phyloP scores from a whole-genome alignment of 1,284 basidiomycete genomes.

The Puccinia coronata region DNA sequence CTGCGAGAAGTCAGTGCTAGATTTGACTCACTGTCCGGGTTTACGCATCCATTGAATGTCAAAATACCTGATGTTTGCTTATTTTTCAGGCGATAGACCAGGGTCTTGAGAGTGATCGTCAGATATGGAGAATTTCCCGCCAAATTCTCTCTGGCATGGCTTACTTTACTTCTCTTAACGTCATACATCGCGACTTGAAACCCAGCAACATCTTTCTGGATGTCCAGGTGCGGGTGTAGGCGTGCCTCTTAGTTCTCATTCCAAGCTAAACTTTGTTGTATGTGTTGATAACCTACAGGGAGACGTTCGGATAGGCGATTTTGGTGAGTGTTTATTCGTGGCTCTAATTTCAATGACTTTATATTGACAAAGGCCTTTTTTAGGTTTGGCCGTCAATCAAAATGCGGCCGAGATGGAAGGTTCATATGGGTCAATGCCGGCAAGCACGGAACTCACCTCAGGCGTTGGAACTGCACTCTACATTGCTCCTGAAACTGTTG shows the following conservation, averaged over 20 bases:
- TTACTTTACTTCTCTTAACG: conserved; percentile 83
- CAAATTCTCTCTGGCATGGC: conserved; percentile 90
- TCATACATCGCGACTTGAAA: conserved; percentile 92
- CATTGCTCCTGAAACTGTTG: conserved; percentile 78
- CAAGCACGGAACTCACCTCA: conserved; percentile 71
- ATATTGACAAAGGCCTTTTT: background rate
- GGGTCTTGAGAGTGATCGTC: conserved; percentile 72
- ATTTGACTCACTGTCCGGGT: background rate
- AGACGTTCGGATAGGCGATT: conserved; percentile 92
- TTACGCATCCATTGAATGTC: background rate
- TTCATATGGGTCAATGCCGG: conserved; percentile 62
- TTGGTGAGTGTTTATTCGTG: conserved; percentile 64
- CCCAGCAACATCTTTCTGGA: conserved; percentile 77
- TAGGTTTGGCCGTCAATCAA: conserved; percentile 68
- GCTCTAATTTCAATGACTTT: background rate
- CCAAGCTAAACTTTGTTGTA: conserved; percentile 55
- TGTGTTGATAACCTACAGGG: conserved; percentile 68
- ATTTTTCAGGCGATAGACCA: conserved; percentile 70
- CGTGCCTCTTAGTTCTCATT: background rate
- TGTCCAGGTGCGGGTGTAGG: conserved; percentile 56
- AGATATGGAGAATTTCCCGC: conserved; percentile 84
- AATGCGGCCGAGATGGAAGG: conserved; percentile 72
- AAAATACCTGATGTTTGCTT: background rate
- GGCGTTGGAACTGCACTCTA: conserved; percentile 90
- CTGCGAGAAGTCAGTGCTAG: conserved; percentile 35